A percentile compares a stretch with the other conserved stretches of the same genome.
These are phyloP conservation scores for Massariosphaeria phaeospora DNA, from an alignment of 495 filamentous ascomycete genomes.

Conservation along the genomic window DNA sequence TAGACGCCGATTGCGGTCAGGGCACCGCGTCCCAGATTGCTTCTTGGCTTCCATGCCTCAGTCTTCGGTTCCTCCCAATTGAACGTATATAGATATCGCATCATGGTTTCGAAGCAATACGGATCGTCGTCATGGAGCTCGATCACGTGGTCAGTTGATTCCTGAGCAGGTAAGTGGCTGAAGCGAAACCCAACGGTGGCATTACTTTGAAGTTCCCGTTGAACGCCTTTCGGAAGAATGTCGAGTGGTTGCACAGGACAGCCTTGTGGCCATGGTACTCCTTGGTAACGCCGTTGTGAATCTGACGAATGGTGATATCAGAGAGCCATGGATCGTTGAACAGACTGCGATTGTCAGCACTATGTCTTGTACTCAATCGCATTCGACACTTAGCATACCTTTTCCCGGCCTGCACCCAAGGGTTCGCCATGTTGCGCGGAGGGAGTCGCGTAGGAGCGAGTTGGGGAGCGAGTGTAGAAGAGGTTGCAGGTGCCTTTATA, in stretches of 20 bases:
- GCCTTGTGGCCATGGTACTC: neutral
- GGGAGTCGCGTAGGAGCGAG: too few relatives aligned
- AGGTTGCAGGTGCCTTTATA: too few relatives aligned
- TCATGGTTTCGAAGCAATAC: slow-evolving; percentile 4
- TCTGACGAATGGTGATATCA: neutral
- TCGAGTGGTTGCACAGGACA: neutral
- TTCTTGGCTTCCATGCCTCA: too few relatives aligned
- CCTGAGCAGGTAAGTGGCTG: slow-evolving; percentile 1
- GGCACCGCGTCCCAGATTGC: too few relatives aligned
- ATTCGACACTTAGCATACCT: too few relatives aligned
- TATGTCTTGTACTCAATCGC: too few relatives aligned
- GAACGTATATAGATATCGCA: neutral
- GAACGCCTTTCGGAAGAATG: neutral
- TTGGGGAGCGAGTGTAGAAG: too few relatives aligned
- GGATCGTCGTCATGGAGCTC: slow-evolving; percentile 11
- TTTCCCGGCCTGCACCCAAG: too few relatives aligned
- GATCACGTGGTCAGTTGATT: neutral
- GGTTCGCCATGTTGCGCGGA: too few relatives aligned
- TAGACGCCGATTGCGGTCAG: neutral
- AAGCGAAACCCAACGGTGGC: too few relatives aligned
- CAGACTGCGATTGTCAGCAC: neutral
- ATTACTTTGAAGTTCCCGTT: neutral
- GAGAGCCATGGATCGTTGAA: slow-evolving; percentile 1
- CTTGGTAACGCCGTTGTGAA: neutral
- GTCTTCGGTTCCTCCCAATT: neutral